These are phyloP conservation scores for Tuber melanosporum DNA, from an alignment of 495 filamentous ascomycete genomes.

Conservation along the genomic window DNA sequence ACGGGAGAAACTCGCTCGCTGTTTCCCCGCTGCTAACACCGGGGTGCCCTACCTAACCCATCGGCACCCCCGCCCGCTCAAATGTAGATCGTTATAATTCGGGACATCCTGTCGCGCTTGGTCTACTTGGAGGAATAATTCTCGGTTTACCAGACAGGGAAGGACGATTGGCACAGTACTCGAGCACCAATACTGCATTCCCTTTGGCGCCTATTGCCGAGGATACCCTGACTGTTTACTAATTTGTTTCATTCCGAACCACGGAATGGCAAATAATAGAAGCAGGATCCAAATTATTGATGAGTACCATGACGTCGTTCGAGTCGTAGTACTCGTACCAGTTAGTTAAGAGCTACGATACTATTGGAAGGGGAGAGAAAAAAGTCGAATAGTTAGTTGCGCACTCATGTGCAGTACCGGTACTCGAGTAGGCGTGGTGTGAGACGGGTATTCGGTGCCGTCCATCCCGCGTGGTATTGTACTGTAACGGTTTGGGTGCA, in stretches of 20 bases:
- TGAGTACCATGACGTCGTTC: background rate
- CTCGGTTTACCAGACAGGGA: background rate
- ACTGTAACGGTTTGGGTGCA: background rate
- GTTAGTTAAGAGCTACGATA: background rate
- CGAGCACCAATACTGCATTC: background rate
- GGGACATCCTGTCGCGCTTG: background rate
- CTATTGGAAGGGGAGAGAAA: background rate
- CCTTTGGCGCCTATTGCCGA: background rate
- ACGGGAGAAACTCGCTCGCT: background rate
- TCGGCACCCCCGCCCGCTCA: background rate
- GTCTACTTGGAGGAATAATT: background rate
- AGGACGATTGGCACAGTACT: background rate
- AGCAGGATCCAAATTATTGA: background rate
- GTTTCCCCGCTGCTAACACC: background rate
- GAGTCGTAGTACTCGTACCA: background rate
- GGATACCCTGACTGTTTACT: background rate
- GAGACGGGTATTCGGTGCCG: background rate
- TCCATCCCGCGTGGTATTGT: background rate
- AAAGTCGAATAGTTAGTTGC: background rate
- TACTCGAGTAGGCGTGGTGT: background rate
- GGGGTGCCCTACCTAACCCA: background rate
- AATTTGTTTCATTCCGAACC: background rate
- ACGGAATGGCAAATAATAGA: background rate
- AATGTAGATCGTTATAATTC: background rate
- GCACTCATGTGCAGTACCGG: background rate